Evolutionary conservation across 208 protist genomes (phyloP), one percentile per base, ranked within the genome.

Genomic region (Jaenimonas drosophilae): DNA sequence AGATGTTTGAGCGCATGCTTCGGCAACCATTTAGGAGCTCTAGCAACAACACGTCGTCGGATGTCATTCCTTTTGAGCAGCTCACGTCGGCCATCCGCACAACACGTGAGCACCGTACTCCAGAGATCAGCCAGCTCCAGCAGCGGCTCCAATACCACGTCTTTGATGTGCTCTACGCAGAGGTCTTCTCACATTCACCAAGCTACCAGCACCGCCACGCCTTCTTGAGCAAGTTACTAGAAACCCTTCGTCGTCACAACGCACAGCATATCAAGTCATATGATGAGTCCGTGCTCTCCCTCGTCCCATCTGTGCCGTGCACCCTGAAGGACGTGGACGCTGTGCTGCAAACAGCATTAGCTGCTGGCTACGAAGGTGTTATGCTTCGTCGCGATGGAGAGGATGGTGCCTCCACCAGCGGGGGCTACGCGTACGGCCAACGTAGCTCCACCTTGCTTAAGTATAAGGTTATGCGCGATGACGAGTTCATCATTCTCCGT

Each of bases 391-490:
- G 77, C 3, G 76, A 81, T 24, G 33, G 21, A 17, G 28, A 40
- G 3, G 25, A 19, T 36, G 34, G 20, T n/a, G 29, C 16, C 17
- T 53, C 37, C 7, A 58, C 29, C 14, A 9, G 19, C n/a, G 74
- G 58, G 14, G 75, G 75, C 4, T 94, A 94, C 54, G 76, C 60
- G 30, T 83, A 83, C 54, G 87, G 87, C 0, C 64, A 83, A 57
- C 82, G 87, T 6, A 87, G 75, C 32, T 63, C 65, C 32, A 74
- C 64, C 19, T 37, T 94, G n/a, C 67, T 94, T 3, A 94, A 94
- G 71, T 86, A 90, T 70, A 91, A 91, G 58, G 40, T 76, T 17
- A 94, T 91, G 82, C 76, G 84, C 23, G 87, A 94, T 21, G 80
- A 62, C 14, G 87, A 94, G 72, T 94, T 83, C 50, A 49, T 77